Conservation (phyloP, 306 rosid genomes). For the Corylus avellana region DNA sequence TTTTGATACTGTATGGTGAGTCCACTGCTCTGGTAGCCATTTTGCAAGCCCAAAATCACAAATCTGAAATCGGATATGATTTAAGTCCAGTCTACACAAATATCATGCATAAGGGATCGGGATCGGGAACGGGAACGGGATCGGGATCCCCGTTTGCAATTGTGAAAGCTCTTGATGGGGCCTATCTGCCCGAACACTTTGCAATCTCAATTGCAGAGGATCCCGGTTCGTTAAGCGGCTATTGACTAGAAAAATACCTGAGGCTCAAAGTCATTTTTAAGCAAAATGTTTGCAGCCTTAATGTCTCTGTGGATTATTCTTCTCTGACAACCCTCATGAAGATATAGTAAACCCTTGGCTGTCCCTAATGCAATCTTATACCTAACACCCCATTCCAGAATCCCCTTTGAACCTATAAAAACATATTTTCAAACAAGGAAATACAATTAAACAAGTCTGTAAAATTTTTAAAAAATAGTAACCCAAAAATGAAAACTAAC, state of each 20-base stretch:
- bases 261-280: constrained; percentile 74
- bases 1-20: constrained; percentile 81
- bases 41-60: constrained; percentile 99
- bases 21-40: constrained; percentile 96
- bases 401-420: constrained; percentile 66
- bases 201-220: too few relatives aligned
- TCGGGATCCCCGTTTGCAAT: too few relatives aligned
- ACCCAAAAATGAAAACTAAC: constrained; percentile 33
- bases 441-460: not conserved
- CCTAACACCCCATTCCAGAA: constrained; percentile 73
- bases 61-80: constrained; percentile 43
- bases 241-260: constrained; percentile 47
- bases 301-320: constrained; percentile 96
- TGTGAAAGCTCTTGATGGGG: too few relatives aligned
- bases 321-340: constrained; percentile 90
- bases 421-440: not conserved
- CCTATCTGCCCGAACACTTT: too few relatives aligned
- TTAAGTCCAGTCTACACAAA: constrained; percentile 1
- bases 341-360: constrained; percentile 76
- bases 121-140: too few relatives aligned
- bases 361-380: constrained; percentile 83
- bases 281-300: constrained; percentile 95
- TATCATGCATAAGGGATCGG: not conserved
- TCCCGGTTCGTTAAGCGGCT: constrained; percentile 4
- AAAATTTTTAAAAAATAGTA: not conserved